Conservation (phyloP, 2,329 filamentous ascomycete species). For the Elsinoe batatas region DNA sequence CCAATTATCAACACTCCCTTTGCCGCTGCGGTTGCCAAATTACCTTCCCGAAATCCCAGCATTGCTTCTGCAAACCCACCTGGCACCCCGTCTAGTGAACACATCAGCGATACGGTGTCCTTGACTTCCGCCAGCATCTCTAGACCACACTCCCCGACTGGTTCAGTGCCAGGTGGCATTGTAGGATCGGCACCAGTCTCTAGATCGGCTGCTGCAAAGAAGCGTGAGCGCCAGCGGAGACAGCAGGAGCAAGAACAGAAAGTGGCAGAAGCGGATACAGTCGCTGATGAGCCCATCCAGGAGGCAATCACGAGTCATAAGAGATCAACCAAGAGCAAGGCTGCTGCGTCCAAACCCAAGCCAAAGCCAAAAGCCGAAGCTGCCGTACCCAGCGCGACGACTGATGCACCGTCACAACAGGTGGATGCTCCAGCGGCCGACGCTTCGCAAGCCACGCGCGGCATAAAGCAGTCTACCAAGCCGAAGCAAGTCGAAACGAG, state of each 20-base stretch:
- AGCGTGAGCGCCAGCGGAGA: conserved; percentile 28
- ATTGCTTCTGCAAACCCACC: conserved; percentile 53
- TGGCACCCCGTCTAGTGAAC: conserved; percentile 64
- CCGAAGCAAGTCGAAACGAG: background rate
- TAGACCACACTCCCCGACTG: conserved; percentile 41
- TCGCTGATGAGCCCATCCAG: conserved; percentile 43
- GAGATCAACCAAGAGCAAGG: conserved; percentile 70
- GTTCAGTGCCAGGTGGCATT: conserved; percentile 47
- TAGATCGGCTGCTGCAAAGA: background rate
- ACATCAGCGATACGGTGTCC: conserved; percentile 67
- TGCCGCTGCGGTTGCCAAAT: conserved; percentile 25
- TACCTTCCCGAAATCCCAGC: conserved; percentile 43
- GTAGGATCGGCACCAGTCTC: conserved; percentile 57
- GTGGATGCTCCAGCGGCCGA: conserved; percentile 15
- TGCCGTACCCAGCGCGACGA: conserved; percentile 3
- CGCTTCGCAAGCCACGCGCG: conserved; percentile 14
- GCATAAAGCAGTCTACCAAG: conserved; percentile 15
- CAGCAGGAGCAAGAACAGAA: conserved; percentile 35
- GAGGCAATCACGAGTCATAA: conserved; percentile 70
- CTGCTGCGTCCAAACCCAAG: conserved; percentile 17
- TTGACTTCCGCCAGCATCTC: conserved; percentile 64
- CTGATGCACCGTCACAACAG: conserved; percentile 18
- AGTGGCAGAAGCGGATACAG: conserved; percentile 29
- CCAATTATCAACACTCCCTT: conserved; percentile 23
- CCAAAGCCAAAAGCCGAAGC: conserved; percentile 20